A percentile compares a stretch with the other conserved stretches of the same genome.
phyloP scores from a whole-genome alignment of 1,139 yeast species.

The Kodamaea alishanica region DNA sequence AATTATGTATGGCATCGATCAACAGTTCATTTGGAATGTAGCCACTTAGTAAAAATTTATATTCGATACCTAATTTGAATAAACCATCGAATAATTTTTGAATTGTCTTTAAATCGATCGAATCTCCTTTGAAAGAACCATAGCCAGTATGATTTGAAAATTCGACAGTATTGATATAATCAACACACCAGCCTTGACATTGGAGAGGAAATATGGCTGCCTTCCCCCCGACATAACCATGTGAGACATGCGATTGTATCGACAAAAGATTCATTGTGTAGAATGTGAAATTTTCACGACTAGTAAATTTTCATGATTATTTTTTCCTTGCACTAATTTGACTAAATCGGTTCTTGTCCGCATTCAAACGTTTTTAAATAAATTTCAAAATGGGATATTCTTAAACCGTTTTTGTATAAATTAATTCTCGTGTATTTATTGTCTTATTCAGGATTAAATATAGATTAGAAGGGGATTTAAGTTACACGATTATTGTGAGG shows the following conservation, averaged over 20 bases:
- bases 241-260: conserved; percentile 44
- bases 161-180: conserved; percentile 39
- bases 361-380: too few relatives aligned
- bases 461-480: too few relatives aligned
- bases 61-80: conserved; percentile 12
- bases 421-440: too few relatives aligned
- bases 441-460: too few relatives aligned
- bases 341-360: too few relatives aligned
- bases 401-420: too few relatives aligned
- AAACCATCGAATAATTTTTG: conserved; percentile 10
- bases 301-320: too few relatives aligned
- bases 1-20: conserved; percentile 18
- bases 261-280: conserved; percentile 23
- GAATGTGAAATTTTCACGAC: neutral
- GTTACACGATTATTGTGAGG: too few relatives aligned
- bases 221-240: conserved; percentile 45
- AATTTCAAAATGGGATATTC: too few relatives aligned
- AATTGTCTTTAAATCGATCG: conserved; percentile 9
- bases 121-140: conserved; percentile 34
- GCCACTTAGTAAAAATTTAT: conserved; percentile 25
- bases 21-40: conserved; percentile 35
- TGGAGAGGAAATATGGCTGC: conserved; percentile 45
- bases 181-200: conserved; percentile 44
- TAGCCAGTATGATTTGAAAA: conserved; percentile 48
- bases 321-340: too few relatives aligned